A percentile compares a stretch with the other conserved stretches of the same genome.
Evolutionary conservation across 2,329 filamentous ascomycete species (phyloP).

Genomic region (Verticillium tricorpus): DNA sequence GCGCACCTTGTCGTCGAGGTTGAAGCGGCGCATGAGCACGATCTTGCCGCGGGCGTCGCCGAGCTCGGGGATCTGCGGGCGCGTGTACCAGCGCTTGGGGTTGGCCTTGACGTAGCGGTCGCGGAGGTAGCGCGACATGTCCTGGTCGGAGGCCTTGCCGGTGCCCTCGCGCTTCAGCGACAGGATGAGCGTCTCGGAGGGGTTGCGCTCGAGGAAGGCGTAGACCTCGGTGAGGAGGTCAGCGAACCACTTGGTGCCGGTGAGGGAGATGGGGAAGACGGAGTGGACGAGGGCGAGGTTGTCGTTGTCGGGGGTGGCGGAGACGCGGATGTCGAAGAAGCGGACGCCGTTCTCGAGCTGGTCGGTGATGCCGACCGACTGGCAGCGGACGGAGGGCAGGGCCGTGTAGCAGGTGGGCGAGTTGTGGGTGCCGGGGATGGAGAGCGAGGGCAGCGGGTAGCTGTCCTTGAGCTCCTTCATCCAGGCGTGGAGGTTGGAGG

Average conservation of each 20-base stretch:
- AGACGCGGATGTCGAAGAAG: slow-evolving; percentile 87
- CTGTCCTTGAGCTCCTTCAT: slow-evolving; percentile 72
- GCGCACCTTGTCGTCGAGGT: slow-evolving; percentile 51
- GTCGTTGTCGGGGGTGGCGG: slow-evolving; percentile 49
- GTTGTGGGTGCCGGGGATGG: slow-evolving; percentile 95
- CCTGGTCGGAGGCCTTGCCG: slow-evolving; percentile 72
- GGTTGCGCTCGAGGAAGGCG: slow-evolving; percentile 71
- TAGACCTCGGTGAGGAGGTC: slow-evolving; percentile 68
- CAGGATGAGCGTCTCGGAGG: slow-evolving; percentile 78
- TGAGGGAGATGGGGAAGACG: slow-evolving; percentile 82
- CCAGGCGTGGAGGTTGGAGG: slow-evolving; percentile 67
- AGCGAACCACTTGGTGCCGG: slow-evolving; percentile 73
- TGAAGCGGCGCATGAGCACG: slow-evolving; percentile 79
- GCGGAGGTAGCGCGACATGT: slow-evolving; percentile 70
- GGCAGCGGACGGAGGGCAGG: slow-evolving; percentile 88
- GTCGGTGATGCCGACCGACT: slow-evolving; percentile 69
- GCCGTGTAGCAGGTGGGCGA: slow-evolving; percentile 80
- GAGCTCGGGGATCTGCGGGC: slow-evolving; percentile 70
- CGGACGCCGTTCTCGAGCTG: slow-evolving; percentile 89
- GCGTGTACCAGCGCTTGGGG: slow-evolving; percentile 66
- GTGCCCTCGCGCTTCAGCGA: slow-evolving; percentile 89
- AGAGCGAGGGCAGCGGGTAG: slow-evolving; percentile 72
- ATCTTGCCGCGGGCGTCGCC: slow-evolving; percentile 78
- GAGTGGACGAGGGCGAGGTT: slow-evolving; percentile 81
- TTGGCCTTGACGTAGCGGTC: slow-evolving; percentile 62